Percentiles rank a stretch among this genome's conserved stretches.
phyloP scores from a whole-genome alignment of 2,329 filamentous ascomycete genomes.

The Chaetomiaceae sp. region DNA sequence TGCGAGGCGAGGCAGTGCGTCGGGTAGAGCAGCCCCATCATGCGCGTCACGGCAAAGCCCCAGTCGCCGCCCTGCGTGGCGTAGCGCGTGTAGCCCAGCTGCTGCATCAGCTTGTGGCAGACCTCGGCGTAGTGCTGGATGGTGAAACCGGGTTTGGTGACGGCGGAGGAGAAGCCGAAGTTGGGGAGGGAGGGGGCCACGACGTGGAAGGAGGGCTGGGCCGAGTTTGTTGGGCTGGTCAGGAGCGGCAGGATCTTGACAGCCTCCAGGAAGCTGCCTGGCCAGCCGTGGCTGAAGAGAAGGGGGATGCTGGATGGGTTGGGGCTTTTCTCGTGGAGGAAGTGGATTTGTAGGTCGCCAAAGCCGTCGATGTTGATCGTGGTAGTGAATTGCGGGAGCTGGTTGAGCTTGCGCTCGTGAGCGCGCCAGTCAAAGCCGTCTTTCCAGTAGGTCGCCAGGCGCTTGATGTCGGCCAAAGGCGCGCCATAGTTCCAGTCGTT shows the following conservation, averaged over 20 bases:
- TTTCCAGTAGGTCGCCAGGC: neutral
- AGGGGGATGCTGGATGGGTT: neutral
- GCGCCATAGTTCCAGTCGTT: neutral
- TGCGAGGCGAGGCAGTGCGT: neutral
- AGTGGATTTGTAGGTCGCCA: neutral
- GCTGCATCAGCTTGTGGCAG: neutral
- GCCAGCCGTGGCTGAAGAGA: neutral
- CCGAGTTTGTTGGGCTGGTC: neutral
- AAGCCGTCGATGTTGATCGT: neutral
- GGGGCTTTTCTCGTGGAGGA: neutral
- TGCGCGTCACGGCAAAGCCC: neutral
- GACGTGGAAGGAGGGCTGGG: neutral
- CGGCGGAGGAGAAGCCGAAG: neutral
- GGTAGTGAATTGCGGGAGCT: neutral
- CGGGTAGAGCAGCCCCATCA: neutral
- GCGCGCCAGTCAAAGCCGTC: neutral
- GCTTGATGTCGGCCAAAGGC: neutral
- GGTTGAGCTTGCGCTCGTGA: neutral
- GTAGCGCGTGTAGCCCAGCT: neutral
- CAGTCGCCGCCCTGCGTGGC: conserved; percentile 1
- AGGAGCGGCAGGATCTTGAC: neutral
- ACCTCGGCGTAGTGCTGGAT: neutral
- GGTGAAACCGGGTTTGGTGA: neutral
- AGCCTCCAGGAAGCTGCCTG: neutral
- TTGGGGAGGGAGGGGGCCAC: neutral